Percentiles rank a stretch among this genome's conserved stretches.
These are phyloP conservation scores for Verbascum thapsus DNA, from an alignment of 257 asterid species.

Conservation along the genomic window DNA sequence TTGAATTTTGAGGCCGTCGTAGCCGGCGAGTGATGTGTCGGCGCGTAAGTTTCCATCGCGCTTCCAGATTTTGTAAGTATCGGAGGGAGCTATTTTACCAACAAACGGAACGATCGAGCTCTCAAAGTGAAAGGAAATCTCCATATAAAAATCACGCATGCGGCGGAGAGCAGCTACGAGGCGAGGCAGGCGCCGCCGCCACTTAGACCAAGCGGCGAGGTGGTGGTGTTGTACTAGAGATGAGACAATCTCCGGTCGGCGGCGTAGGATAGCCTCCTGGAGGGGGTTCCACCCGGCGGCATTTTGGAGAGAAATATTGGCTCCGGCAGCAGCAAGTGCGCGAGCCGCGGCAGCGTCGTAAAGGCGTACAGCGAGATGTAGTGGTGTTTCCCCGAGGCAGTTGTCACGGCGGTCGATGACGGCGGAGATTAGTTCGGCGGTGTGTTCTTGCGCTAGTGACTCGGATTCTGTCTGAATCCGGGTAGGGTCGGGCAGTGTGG, in stretches of 20 bases:
- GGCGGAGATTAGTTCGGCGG: conserved; percentile 68
- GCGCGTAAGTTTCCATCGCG: conserved; percentile 91
- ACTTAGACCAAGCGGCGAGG: conserved; percentile 80
- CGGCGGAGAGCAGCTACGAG: conserved; percentile 76
- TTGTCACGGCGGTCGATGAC: conserved; percentile 85
- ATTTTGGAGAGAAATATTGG: conserved; percentile 84
- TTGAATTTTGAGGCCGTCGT: conserved; percentile 87
- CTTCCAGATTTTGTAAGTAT: conserved; percentile 94
- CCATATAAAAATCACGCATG: conserved; percentile 97
- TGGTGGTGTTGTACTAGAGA: conserved; percentile 81
- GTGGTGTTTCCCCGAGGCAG: conserved; percentile 68
- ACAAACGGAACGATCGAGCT: conserved; percentile 92
- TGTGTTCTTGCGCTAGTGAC: conserved; percentile 61
- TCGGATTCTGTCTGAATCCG: conserved; percentile 57
- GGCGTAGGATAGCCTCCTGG: conserved; percentile 88
- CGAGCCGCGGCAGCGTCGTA: conserved; percentile 68
- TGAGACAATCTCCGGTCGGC: conserved; percentile 64
- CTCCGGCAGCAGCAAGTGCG: conserved; percentile 72
- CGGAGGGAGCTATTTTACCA: conserved; percentile 93
- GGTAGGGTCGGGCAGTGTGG: conserved; percentile 55
- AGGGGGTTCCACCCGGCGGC: conserved; percentile 91
- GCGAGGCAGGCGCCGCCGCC: conserved; percentile 95
- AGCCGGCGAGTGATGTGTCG: conserved; percentile 90
- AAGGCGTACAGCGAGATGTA: conserved; percentile 93
- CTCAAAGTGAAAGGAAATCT: conserved; percentile 90